phyloP scores from a whole-genome alignment of 2,329 filamentous ascomycete species.

The Neoarthrinium moseri region DNA sequence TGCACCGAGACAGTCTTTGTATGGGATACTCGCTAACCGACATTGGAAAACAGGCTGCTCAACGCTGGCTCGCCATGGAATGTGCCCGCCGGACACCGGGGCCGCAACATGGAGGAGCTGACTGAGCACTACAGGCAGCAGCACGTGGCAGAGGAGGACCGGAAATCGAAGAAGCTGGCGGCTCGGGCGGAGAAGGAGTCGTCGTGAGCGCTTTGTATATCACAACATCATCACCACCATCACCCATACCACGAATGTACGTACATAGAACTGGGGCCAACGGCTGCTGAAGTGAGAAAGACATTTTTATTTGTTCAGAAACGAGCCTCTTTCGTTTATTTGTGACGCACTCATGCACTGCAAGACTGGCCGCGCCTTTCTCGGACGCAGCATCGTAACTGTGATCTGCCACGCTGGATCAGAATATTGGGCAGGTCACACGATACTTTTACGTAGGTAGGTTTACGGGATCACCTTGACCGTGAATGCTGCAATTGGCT shows the following conservation, averaged over 20 bases:
- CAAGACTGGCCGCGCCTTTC: no score
- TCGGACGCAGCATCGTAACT: no score
- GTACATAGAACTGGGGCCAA: slow-evolving; percentile 6
- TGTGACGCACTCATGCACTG: no score
- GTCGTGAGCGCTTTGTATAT: background rate
- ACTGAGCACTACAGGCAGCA: slow-evolving; percentile 57
- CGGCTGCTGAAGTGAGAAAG: background rate
- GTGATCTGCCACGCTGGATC: no score
- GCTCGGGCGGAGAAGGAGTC: slow-evolving; percentile 27
- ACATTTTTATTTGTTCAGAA: background rate
- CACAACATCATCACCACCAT: background rate
- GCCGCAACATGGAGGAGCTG: slow-evolving; percentile 53
- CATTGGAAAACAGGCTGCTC: slow-evolving; percentile 38
- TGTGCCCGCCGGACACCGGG: slow-evolving; percentile 51
- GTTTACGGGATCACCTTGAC: no score
- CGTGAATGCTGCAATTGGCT: no score
- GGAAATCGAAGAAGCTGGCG: slow-evolving; percentile 50
- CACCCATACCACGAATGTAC: background rate
- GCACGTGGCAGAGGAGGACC: slow-evolving; percentile 54
- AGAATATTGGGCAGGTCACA: no score
- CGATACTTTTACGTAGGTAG: no score
- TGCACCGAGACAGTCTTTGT: no score
- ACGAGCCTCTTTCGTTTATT: no score
- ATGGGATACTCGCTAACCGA: slow-evolving; percentile 14
- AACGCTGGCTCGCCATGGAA: slow-evolving; percentile 50